phyloP scores from a whole-genome alignment of 2,329 filamentous ascomycete genomes.

The Botrytis medusae region DNA sequence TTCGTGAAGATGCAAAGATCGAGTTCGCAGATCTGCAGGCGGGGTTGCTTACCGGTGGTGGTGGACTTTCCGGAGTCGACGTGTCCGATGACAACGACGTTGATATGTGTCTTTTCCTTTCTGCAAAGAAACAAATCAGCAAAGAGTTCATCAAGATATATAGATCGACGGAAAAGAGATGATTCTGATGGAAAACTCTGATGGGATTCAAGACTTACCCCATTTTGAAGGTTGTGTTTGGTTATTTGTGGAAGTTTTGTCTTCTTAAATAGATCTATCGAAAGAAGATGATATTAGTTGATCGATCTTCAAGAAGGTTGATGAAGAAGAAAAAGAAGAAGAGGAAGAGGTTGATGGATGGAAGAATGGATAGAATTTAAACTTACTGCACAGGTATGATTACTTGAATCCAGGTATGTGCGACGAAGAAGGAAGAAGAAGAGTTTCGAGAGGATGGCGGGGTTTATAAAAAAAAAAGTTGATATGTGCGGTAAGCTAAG shows the following conservation, averaged over 20 bases:
- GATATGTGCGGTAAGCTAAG: slow-evolving; percentile 14
- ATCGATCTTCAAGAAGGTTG: slow-evolving; percentile 7
- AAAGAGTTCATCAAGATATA: slow-evolving; percentile 27
- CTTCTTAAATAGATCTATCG: slow-evolving; percentile 33
- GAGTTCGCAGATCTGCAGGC: neutral
- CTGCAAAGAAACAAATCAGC: slow-evolving; percentile 49
- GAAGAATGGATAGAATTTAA: neutral
- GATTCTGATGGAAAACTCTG: slow-evolving; percentile 17
- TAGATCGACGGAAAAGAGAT: slow-evolving; percentile 20
- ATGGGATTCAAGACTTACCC: slow-evolving; percentile 35
- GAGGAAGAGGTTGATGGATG: neutral
- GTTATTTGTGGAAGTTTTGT: slow-evolving; percentile 33
- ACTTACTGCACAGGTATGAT: slow-evolving; percentile 39
- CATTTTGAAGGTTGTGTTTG: slow-evolving; percentile 40
- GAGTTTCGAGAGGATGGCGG: slow-evolving; percentile 19
- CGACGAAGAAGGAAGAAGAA: slow-evolving; percentile 28
- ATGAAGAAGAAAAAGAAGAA: neutral
- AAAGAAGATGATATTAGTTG: slow-evolving; percentile 28
- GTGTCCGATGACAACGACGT: slow-evolving; percentile 99
- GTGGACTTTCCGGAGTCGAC: slow-evolving; percentile 99
- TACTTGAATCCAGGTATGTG: slow-evolving; percentile 40
- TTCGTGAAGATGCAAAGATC: slow-evolving; percentile 18
- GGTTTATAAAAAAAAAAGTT: slow-evolving; percentile 19
- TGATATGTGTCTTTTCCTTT: slow-evolving; percentile 96
- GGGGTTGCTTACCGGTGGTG: slow-evolving; percentile 71